Evolutionary conservation across 257 asterid species (phyloP).

Genomic region (Solanum rostratum): DNA sequence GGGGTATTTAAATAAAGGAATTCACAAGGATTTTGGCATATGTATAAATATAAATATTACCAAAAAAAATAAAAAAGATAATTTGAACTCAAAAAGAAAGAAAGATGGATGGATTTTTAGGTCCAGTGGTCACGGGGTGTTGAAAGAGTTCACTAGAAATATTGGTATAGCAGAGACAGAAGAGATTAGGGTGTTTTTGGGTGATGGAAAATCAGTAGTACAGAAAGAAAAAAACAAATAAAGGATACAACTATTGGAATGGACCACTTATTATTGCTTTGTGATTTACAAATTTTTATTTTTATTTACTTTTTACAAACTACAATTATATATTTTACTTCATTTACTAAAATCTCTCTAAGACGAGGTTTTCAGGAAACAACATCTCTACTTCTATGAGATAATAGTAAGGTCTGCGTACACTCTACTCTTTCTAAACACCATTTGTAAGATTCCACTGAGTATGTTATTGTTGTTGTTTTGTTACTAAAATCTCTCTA

Average conservation of each 20-base stretch:
- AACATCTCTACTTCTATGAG: too few relatives aligned
- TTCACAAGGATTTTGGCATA: neutral
- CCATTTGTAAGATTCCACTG: too few relatives aligned
- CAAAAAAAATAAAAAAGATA: neutral
- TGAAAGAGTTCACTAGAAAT: slow-evolving; percentile 9
- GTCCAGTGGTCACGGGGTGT: slow-evolving; percentile 52
- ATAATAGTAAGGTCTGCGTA: too few relatives aligned
- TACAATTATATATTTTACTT: too few relatives aligned
- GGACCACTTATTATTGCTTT: slow-evolving; percentile 19
- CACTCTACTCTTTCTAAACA: too few relatives aligned
- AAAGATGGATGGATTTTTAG: neutral
- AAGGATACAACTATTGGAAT: slow-evolving; percentile 15
- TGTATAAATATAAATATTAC: neutral
- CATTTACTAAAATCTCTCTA: too few relatives aligned
- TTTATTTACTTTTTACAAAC: neutral
- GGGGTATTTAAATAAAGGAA: slow-evolving; percentile 7
- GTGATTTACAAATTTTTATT: neutral
- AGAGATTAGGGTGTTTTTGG: slow-evolving; percentile 9
- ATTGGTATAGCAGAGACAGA: neutral
- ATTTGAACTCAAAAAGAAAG: neutral
- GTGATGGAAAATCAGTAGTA: slow-evolving; percentile 12
- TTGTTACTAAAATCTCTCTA: too few relatives aligned
- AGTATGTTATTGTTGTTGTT: too few relatives aligned
- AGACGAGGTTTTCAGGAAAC: too few relatives aligned
- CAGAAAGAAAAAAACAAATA: slow-evolving; percentile 23